Evolutionary conservation across 257 asterid species (phyloP), one percentile per base, ranked within the genome.

Genomic region (Datura wrightii): DNA sequence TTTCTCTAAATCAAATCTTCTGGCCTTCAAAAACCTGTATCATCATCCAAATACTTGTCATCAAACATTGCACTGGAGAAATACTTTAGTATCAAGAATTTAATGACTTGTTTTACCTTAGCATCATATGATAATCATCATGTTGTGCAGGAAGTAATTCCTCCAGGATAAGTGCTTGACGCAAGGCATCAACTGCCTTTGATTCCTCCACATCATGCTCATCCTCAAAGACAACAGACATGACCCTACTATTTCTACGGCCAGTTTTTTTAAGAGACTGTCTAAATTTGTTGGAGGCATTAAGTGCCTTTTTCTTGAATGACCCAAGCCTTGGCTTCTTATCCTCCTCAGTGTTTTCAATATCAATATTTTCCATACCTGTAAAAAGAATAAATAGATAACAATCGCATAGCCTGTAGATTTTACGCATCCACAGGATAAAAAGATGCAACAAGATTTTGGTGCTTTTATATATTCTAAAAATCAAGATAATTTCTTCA

Each of bases 191-290:
- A 9, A 97, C 98, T 0, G 92, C 94, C 88, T 94, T 86, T 24
- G 91, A 66, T 87, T 97, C 99, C 90, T 94, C 99, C 1, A 97
- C 96, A 18, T 94, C 98, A 19, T 92, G 97, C 90, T 91, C 97
- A 85, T 97, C 99, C 55, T 94, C 98, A 10, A 83, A 66, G 14
- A 92, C 56, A 83, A 90, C 92, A 14, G 98, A 92, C 93, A 93
- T 93, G 46, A 95, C 96, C 89, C 90, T 89, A 93, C 97, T 94
- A 87, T 89, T 95, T 76, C 93, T 87, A 83, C 91, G 82, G 48
- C 91, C 84, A 50, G 62, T 92, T 85, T 88, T 92, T 10, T 87
- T 92, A 54, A 92, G 85, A 58, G 95, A 91, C 71, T 83, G 86
- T 84, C 94, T 90, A 66, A 92, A 92, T 86, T 91, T 92, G 56